phyloP scores from a whole-genome alignment of 1,284 basidiomycete genomes.

The Pseudozyma tsukubaensis region DNA sequence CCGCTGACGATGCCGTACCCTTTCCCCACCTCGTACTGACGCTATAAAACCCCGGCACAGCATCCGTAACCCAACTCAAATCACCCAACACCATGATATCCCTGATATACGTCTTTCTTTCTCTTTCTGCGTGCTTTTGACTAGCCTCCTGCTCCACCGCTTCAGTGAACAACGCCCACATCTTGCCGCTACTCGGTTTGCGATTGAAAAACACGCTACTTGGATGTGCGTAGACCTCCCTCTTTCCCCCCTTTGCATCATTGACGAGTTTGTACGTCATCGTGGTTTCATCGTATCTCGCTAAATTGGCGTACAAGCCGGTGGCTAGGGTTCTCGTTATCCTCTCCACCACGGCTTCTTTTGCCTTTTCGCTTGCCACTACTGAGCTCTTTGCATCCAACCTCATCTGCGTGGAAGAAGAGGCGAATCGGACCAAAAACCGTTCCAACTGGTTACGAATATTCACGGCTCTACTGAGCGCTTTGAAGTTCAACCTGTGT shows the following conservation, averaged over 20 bases:
- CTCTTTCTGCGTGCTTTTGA: not conserved
- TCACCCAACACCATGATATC: slow-evolving; percentile 71
- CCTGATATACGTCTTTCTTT: slow-evolving; percentile 76
- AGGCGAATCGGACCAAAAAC: slow-evolving; percentile 84
- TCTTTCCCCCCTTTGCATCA: slow-evolving; percentile 77
- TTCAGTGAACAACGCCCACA: slow-evolving; percentile 93
- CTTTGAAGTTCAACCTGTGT: slow-evolving; percentile 91
- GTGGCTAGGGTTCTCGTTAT: slow-evolving; percentile 86
- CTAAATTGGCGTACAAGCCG: slow-evolving; percentile 94
- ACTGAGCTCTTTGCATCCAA: slow-evolving; percentile 70
- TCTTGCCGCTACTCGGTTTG: slow-evolving; percentile 79
- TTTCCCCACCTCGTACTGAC: slow-evolving; percentile 10
- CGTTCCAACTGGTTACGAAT: slow-evolving; percentile 92
- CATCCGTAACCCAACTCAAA: slow-evolving; percentile 67
- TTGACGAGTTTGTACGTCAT: slow-evolving; percentile 76
- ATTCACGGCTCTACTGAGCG: slow-evolving; percentile 88
- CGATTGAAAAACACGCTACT: slow-evolving; percentile 93
- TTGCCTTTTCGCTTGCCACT: slow-evolving; percentile 74
- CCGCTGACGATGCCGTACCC: too few relatives aligned
- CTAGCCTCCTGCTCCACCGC: slow-evolving; percentile 75
- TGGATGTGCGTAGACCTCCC: slow-evolving; percentile 83
- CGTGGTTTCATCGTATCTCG: slow-evolving; percentile 65
- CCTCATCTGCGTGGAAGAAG: slow-evolving; percentile 42
- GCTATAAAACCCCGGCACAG: slow-evolving; percentile 24
- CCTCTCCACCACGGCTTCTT: slow-evolving; percentile 58